Evolutionary conservation across 768 basidiomycete species (phyloP).

Genomic region (Mycena crocata): DNA sequence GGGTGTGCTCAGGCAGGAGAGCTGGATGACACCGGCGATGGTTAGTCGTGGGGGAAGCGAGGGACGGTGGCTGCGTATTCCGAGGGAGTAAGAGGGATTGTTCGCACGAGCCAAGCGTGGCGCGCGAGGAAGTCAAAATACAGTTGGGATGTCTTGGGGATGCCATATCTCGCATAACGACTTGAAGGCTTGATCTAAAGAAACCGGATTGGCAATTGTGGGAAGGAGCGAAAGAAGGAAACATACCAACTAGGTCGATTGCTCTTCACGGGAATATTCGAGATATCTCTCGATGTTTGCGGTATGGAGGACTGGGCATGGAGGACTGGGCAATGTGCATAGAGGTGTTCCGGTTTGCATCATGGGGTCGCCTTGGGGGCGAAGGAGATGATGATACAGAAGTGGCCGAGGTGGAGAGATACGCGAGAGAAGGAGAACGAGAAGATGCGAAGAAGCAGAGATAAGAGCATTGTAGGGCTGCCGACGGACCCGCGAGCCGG

Average conservation of each 20-base stretch:
- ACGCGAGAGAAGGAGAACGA: conserved; percentile 54
- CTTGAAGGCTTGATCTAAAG: conserved; percentile 81
- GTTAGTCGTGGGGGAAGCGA: too few species aligned
- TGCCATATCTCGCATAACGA: conserved; percentile 85
- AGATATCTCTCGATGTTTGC: conserved; percentile 46
- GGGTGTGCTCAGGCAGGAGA: too few species aligned
- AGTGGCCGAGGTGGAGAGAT: conserved; percentile 70
- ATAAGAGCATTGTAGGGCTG: conserved; percentile 75
- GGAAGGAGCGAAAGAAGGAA: conserved; percentile 16
- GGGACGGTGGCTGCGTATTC: too few species aligned
- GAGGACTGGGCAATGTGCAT: too few species aligned
- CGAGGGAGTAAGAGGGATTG: too few species aligned
- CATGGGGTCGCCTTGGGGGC: conserved; percentile 45
- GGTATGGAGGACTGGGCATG: conserved; percentile 35
- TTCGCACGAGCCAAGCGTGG: too few species aligned
- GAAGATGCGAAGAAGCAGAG: conserved; percentile 51
- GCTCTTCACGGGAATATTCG: conserved; percentile 51
- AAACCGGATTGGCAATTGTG: conserved; percentile 30
- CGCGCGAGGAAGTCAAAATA: conserved; percentile 60
- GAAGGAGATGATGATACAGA: conserved; percentile 63
- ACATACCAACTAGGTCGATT: conserved; percentile 77
- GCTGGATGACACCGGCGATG: too few species aligned
- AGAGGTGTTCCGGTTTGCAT: conserved; percentile 47
- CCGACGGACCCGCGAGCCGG: conserved; percentile 81
- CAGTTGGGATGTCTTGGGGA: conserved; percentile 75